A percentile compares a stretch with the other conserved stretches of the same genome.
Evolutionary conservation across 768 basidiomycete species (phyloP).

Genomic region (Panellus pusillus): DNA sequence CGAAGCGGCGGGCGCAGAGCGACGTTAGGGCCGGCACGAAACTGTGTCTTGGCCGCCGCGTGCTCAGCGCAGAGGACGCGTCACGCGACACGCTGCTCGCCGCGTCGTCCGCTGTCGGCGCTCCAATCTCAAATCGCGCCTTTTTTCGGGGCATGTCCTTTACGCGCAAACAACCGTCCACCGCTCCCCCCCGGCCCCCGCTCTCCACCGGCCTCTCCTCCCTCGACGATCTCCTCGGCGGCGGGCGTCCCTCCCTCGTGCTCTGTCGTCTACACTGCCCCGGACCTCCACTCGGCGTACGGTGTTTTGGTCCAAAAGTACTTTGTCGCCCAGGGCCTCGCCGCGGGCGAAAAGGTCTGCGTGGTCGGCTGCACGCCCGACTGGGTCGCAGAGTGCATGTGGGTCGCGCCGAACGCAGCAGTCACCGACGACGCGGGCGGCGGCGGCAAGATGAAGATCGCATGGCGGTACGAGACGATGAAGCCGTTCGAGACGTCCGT

Average conservation of each 20-base stretch:
- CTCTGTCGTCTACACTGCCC: slow-evolving; percentile 70
- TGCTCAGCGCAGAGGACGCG: slow-evolving; percentile 54
- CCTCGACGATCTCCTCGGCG: slow-evolving; percentile 93
- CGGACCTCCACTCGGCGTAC: slow-evolving; percentile 86
- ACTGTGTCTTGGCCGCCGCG: slow-evolving; percentile 34
- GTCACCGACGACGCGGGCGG: slow-evolving; percentile 36
- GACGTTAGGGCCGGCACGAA: slow-evolving; percentile 46
- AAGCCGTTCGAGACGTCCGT: slow-evolving; percentile 90
- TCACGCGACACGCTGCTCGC: slow-evolving; percentile 32
- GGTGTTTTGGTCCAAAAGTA: slow-evolving; percentile 84
- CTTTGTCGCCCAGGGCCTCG: slow-evolving; percentile 85
- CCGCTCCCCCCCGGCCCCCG: neutral
- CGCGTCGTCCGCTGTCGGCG: slow-evolving; percentile 45
- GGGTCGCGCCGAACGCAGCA: slow-evolving; percentile 49
- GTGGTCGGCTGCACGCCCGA: slow-evolving; percentile 62
- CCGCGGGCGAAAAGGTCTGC: slow-evolving; percentile 64
- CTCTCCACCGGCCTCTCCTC: slow-evolving; percentile 86
- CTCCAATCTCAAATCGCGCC: slow-evolving; percentile 37
- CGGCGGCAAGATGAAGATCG: slow-evolving; percentile 82
- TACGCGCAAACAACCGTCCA: slow-evolving; percentile 10
- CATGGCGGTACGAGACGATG: slow-evolving; percentile 96
- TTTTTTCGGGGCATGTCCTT: slow-evolving; percentile 29
- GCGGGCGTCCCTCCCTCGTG: slow-evolving; percentile 85
- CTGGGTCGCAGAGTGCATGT: slow-evolving; percentile 79
- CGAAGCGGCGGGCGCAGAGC: slow-evolving; percentile 55